Evolutionary conservation across 116 monocot genomes (phyloP).

Genomic region (Iris pallida): DNA sequence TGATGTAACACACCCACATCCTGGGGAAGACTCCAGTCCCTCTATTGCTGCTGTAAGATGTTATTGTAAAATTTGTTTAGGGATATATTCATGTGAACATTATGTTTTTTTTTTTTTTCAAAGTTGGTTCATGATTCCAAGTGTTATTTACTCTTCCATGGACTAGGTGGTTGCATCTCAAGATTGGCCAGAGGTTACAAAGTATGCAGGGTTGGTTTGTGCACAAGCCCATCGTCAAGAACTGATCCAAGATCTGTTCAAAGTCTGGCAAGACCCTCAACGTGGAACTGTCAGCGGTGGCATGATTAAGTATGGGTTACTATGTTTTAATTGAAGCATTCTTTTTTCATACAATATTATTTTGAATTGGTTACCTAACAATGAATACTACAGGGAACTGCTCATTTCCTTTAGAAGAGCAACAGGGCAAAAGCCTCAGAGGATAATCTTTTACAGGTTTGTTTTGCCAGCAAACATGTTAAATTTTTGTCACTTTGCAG

Average conservation of each 20-base stretch:
- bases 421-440: slow-evolving; percentile 69
- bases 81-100: not conserved
- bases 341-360: not conserved
- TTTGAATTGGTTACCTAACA: not conserved
- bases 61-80: not conserved
- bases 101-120: not conserved
- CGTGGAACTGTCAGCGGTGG: slow-evolving; percentile 62
- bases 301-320: slow-evolving; percentile 63
- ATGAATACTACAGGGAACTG: slow-evolving; percentile 51
- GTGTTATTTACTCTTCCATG: not conserved
- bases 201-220: slow-evolving; percentile 73
- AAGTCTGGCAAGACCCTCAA: slow-evolving; percentile 52
- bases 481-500: not conserved
- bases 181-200: slow-evolving; percentile 93
- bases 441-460: slow-evolving; percentile 90
- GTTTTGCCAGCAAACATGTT: too few species aligned
- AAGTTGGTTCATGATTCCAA: not conserved
- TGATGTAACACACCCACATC: slow-evolving; percentile 94
- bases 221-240: slow-evolving; percentile 88
- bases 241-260: slow-evolving; percentile 70
- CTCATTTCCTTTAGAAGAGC: slow-evolving; percentile 73
- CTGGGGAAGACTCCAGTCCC: slow-evolving; percentile 87
- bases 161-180: slow-evolving; percentile 87
- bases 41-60: slow-evolving; percentile 91
- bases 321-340: not conserved